Conservation (phyloP, 2,329 filamentous ascomycete genomes). For the Phyllosticta ampelicida region DNA sequence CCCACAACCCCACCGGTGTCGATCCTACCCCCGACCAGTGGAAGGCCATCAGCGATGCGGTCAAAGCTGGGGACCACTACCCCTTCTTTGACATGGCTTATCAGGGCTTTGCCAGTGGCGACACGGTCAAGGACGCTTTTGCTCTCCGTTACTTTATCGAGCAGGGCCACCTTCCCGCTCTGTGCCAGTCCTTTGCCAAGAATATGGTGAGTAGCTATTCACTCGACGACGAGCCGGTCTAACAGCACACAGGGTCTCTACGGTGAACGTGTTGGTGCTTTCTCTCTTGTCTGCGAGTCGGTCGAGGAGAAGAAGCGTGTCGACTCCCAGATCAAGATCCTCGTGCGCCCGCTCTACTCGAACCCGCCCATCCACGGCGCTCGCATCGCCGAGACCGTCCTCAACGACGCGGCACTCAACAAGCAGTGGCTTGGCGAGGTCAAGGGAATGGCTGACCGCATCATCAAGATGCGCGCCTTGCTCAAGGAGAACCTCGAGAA, state of each 20-base stretch:
- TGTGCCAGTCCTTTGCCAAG: conserved; percentile 95
- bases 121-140: conserved; percentile 87
- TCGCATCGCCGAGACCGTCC: conserved; percentile 82
- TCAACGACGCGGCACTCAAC: conserved; percentile 76
- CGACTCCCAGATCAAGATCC: conserved; percentile 96
- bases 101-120: conserved; percentile 91
- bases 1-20: conserved; percentile 95
- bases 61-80: conserved; percentile 80
- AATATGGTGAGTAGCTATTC: conserved; percentile 64
- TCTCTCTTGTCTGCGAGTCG: conserved; percentile 79
- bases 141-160: conserved; percentile 87
- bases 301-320: conserved; percentile 89
- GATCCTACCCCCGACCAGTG: conserved; percentile 89
- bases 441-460: conserved; percentile 97
- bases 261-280: conserved; percentile 93
- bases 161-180: conserved; percentile 77
- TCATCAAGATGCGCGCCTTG: conserved; percentile 94
- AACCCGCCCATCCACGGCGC: conserved; percentile 97
- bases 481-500: conserved; percentile 92
- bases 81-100: conserved; percentile 99
- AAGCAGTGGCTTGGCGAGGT: conserved; percentile 93
- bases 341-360: conserved; percentile 93
- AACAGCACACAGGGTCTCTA: conserved; percentile 63
- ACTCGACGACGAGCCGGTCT: conserved; percentile 2
- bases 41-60: conserved; percentile 75